Evolutionary conservation across 2,329 filamentous ascomycete species (phyloP).

Genomic region (Hypoxylon sp.): DNA sequence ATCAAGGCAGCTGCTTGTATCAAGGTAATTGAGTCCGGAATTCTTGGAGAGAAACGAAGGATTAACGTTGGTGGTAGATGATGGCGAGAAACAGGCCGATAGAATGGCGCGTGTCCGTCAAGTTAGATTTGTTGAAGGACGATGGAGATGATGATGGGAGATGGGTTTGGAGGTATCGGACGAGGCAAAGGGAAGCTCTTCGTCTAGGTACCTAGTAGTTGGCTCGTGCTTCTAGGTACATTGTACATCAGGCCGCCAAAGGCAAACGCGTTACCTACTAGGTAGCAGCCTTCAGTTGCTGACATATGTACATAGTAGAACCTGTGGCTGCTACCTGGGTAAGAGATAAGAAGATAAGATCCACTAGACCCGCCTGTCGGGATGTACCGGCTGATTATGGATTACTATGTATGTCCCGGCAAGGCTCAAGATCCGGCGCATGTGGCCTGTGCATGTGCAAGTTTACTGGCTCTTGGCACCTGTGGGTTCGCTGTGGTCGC

Average conservation of each 20-base stretch:
- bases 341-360: too few species aligned
- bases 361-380: constrained; percentile 8
- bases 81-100: neutral
- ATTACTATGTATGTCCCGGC: too few species aligned
- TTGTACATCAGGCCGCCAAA: constrained; percentile 34
- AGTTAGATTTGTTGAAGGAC: neutral
- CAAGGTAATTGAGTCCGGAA: neutral
- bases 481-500: neutral
- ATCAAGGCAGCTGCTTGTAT: constrained; percentile 2
- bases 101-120: neutral
- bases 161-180: constrained; percentile 8
- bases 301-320: neutral
- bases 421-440: constrained; percentile 10
- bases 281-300: too few species aligned
- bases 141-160: constrained; percentile 5
- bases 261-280: constrained; percentile 42
- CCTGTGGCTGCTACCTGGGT: too few species aligned
- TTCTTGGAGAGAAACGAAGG: neutral
- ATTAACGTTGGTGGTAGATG: neutral
- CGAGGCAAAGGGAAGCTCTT: constrained; percentile 27
- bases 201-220: constrained; percentile 7
- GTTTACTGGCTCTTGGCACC: constrained; percentile 5
- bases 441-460: constrained; percentile 39
- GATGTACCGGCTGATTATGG: constrained; percentile 24
- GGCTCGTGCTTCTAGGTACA: constrained; percentile 9